Conservation (phyloP, 768 basidiomycete genomes). For the Rhodotorula paludigena region DNA sequence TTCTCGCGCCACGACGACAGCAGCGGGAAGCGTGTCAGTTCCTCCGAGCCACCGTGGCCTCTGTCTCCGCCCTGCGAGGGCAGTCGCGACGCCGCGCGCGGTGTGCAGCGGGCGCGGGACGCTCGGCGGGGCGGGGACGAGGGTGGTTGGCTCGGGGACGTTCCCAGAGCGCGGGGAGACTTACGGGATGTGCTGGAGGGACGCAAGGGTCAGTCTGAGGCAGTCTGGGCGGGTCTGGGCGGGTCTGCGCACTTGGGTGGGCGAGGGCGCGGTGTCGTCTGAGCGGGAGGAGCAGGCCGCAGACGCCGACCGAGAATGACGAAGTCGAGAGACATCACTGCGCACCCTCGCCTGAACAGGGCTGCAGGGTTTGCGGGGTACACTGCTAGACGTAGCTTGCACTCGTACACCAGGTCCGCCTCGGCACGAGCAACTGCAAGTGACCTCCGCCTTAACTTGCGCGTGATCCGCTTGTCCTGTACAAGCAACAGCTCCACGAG, state of each 20-base stretch:
- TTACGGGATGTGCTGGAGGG: background rate
- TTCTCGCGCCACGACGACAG: background rate
- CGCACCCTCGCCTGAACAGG: too few relatives aligned
- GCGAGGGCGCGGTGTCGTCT: background rate
- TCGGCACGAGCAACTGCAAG: too few relatives aligned
- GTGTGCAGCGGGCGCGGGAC: background rate
- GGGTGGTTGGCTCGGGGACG: background rate
- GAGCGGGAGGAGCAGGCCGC: background rate
- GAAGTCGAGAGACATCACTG: too few relatives aligned
- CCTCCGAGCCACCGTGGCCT: background rate
- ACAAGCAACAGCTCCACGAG: too few relatives aligned
- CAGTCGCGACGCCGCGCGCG: background rate
- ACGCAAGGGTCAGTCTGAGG: background rate
- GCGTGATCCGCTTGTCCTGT: too few relatives aligned
- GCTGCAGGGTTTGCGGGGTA: too few relatives aligned
- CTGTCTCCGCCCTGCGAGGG: background rate
- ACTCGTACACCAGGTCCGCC: too few relatives aligned
- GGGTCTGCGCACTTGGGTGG: background rate
- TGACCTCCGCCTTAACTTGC: too few relatives aligned
- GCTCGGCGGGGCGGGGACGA: background rate
- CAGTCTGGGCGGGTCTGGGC: accelerated
- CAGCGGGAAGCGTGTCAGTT: background rate
- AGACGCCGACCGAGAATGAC: too few relatives aligned
- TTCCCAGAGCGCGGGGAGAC: background rate
- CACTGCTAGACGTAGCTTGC: too few relatives aligned